Conservation (phyloP, 306 rosid species). For the Corylus heterophylla region DNA sequence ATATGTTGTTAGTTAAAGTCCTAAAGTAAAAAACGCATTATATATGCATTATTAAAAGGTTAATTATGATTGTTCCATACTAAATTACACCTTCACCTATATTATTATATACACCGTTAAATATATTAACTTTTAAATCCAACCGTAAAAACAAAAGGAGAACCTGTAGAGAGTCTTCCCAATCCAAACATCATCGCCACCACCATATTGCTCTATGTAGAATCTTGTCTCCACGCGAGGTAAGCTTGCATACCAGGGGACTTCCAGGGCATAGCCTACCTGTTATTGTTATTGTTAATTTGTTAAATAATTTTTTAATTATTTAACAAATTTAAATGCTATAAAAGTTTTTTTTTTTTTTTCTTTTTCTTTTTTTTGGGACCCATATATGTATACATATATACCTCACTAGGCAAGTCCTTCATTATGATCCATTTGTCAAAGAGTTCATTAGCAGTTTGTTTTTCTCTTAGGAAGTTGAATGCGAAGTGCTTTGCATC, state of each 20-base stretch:
- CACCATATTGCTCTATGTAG: constrained; percentile 85
- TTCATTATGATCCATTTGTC: constrained; percentile 94
- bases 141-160: neutral
- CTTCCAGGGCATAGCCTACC: constrained; percentile 80
- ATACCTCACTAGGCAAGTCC: constrained; percentile 78
- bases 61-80: too few species aligned
- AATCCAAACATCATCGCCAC: constrained; percentile 79
- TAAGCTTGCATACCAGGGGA: constrained; percentile 82
- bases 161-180: constrained; percentile 96
- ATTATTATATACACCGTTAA: too few species aligned
- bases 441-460: constrained; percentile 54
- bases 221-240: constrained; percentile 78
- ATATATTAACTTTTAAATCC: too few species aligned
- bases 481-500: constrained; percentile 61
- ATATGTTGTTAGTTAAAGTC: too few species aligned
- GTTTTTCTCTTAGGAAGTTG: constrained; percentile 58
- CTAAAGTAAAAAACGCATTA: too few species aligned
- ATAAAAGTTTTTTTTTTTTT: too few species aligned
- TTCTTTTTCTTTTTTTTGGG: too few species aligned
- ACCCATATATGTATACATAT: too few species aligned
- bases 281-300: constrained; percentile 3
- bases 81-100: too few species aligned
- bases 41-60: too few species aligned
- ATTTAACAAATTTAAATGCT: too few species aligned
- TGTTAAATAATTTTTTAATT: too few species aligned